phyloP scores from a whole-genome alignment of 768 basidiomycete species.

The Suillus occidentalis region DNA sequence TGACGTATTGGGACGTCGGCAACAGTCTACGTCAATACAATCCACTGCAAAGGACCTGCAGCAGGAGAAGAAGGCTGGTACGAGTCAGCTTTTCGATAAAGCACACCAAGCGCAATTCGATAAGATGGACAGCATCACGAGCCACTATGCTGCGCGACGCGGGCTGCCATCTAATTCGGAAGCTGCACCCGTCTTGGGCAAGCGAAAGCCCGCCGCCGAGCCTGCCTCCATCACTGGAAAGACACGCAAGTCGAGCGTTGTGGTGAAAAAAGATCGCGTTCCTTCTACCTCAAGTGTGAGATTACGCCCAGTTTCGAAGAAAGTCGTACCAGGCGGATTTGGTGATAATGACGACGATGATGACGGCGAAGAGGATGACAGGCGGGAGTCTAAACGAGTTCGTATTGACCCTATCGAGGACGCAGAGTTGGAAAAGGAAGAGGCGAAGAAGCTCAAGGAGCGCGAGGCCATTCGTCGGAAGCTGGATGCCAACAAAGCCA shows the following conservation, averaged over 20 bases:
- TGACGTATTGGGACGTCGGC: slow-evolving; percentile 42
- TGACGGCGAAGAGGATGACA: slow-evolving; percentile 36
- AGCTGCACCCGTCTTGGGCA: slow-evolving; percentile 24
- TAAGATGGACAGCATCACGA: slow-evolving; percentile 77
- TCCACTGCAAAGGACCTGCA: slow-evolving; percentile 1
- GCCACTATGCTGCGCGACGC: slow-evolving; percentile 48
- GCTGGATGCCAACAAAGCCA: slow-evolving; percentile 65
- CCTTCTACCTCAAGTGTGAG: slow-evolving; percentile 1
- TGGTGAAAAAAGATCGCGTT: slow-evolving; percentile 29
- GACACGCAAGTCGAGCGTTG: slow-evolving; percentile 54
- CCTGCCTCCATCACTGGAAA: slow-evolving; percentile 27
- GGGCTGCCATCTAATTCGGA: slow-evolving; percentile 21
- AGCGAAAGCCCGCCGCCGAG: slow-evolving; percentile 35
- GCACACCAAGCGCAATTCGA: slow-evolving; percentile 64
- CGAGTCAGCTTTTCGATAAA: slow-evolving; percentile 48
- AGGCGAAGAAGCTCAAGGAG: slow-evolving; percentile 42
- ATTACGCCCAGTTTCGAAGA: slow-evolving; percentile 17
- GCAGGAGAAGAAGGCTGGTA: slow-evolving; percentile 24
- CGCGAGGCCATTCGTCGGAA: slow-evolving; percentile 61
- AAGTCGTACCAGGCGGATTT: slow-evolving; percentile 56
- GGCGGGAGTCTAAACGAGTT: slow-evolving; percentile 46
- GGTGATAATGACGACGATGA: slow-evolving; percentile 51
- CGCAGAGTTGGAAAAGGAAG: slow-evolving; percentile 34
- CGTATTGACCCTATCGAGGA: slow-evolving; percentile 36
- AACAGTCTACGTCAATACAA: neutral